Base-by-base conservation (phyloP, 1,139 yeast species). In the Torulaspora globosa region DNA sequence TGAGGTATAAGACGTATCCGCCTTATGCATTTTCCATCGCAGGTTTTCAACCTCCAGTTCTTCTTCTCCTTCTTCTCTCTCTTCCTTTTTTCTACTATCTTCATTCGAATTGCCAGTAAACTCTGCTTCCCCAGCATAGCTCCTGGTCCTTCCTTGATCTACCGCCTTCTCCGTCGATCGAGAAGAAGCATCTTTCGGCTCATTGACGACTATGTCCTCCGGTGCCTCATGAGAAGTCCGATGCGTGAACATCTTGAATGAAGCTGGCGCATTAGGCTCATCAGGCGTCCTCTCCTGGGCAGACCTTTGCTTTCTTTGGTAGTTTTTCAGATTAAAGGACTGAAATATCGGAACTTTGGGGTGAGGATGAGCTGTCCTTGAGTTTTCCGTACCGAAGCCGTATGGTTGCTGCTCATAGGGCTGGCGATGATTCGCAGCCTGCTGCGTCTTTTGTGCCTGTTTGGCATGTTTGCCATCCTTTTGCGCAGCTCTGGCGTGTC, bases 321-420 rank as follows among this genome's bases (percentile, higher is more conserved):
- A 56, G 18, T 52, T 44, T 21, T 56, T 56, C 29, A 56, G 18
- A 36, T 56, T 56, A 30, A 56, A 56, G 7, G 58, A 50, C 37
- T 54, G 56, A 16, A 54, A 53, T 9, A 51, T 50, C 3, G 55
- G 56, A n/a, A 48, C 54, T 21, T 41, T 44, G 5, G 43, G 29
- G 30, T 44, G 49, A 7, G 51, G 39, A 10, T 30, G 26, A 12
- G 44, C 26, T 10, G 26, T 19, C n/a, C 34, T 38, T 2, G 35
- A 32, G 9, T 28, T 31, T 7, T 53, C 57, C 12, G 56, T 46
- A 9, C 65, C 66, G 48, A 63, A 63, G 3, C 68, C 68, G 48
- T 63, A 63, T 1, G 67, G 68, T 30, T 63, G 66, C 41, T 63
- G 53, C 34, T 59, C 68, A 44, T 63, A 63, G 1, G 66, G 63